phyloP scores from a whole-genome alignment of 202 grass and related monocot species.

The Panicum hallii region DNA sequence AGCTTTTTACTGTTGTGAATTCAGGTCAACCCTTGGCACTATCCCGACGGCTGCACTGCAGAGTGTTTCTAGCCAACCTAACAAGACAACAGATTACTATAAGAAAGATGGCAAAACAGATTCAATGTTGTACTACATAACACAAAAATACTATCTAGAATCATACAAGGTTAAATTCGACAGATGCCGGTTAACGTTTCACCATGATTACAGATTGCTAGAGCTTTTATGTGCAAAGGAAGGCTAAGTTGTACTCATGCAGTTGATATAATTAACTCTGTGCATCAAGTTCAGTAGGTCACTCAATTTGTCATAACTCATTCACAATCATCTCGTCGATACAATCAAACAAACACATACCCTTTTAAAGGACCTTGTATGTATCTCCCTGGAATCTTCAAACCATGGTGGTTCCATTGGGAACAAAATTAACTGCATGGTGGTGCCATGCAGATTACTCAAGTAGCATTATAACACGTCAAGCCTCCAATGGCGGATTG shows the following conservation, averaged over 20 bases:
- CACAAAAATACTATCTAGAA: background rate
- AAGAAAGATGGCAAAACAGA: background rate
- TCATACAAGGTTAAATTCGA: background rate
- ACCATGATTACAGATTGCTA: conserved; percentile 3
- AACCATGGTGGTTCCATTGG: conserved; percentile 3
- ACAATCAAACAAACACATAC: background rate
- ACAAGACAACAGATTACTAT: background rate
- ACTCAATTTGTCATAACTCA: conserved; percentile 15
- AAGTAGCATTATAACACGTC: conserved; percentile 26
- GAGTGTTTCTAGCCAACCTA: background rate
- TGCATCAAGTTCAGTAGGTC: background rate
- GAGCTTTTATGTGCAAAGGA: conserved; percentile 14
- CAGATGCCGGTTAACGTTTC: background rate
- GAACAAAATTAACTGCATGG: conserved; percentile 12
- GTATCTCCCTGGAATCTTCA: background rate
- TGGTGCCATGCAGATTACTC: conserved; percentile 23
- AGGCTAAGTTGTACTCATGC: conserved; percentile 1
- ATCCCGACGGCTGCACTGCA: background rate
- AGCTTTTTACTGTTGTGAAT: background rate
- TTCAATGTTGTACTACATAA: background rate
- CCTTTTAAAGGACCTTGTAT: background rate
- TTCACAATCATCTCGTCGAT: conserved; percentile 15
- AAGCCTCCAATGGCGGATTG: conserved; percentile 21
- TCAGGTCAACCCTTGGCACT: conserved; percentile 10
- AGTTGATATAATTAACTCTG: background rate